Conservation (phyloP, 1,139 yeast species). For the Suhomyces anneliseae region DNA sequence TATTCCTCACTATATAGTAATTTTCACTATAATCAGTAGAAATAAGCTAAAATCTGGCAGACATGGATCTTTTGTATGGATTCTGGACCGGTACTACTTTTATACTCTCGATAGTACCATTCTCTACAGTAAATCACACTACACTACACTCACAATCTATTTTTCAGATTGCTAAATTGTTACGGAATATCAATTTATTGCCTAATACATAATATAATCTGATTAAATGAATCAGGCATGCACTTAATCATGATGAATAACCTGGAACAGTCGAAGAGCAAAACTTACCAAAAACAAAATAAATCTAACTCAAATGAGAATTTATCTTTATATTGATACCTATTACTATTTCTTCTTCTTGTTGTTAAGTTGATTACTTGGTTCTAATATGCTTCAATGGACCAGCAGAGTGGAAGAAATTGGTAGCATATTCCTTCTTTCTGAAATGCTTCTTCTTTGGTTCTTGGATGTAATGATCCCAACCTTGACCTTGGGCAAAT, state of each 20-base stretch:
- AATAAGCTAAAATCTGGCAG: no score
- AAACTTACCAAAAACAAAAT: no score
- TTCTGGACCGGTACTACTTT: no score
- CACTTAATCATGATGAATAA: background rate
- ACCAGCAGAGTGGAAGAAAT: slow-evolving; percentile 69
- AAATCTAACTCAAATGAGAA: no score
- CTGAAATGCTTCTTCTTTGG: slow-evolving; percentile 74
- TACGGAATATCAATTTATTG: background rate
- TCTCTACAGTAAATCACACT: no score
- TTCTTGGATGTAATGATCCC: slow-evolving; percentile 82
- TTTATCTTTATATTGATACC: background rate
- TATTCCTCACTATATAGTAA: no score
- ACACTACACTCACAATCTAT: no score
- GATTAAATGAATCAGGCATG: background rate
- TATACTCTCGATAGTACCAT: no score
- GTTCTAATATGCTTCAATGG: slow-evolving; percentile 83
- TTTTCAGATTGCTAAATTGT: background rate
- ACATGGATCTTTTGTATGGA: no score
- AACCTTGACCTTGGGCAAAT: slow-evolving; percentile 83
- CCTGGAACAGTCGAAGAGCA: background rate
- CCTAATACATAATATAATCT: background rate
- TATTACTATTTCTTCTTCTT: background rate
- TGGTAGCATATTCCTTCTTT: slow-evolving; percentile 72
- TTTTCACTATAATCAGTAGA: no score
- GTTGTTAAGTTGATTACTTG: slow-evolving; percentile 40